Percentiles rank a stretch among this genome's conserved stretches.
Evolutionary conservation across 1,284 basidiomycete genomes (phyloP).

Genomic region (Puccinia triticina): DNA sequence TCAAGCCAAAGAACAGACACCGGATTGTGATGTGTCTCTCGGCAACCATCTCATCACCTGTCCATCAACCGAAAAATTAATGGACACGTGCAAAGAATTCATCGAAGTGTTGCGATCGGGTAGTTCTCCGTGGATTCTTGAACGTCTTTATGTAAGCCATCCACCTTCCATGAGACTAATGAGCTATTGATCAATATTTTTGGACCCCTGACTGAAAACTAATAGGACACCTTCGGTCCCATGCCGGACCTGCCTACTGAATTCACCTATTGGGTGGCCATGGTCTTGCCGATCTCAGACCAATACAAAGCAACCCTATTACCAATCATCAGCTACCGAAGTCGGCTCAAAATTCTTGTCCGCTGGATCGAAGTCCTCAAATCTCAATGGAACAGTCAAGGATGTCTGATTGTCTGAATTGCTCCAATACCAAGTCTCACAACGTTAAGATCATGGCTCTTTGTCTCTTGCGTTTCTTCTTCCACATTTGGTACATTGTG

Average conservation of each 20-base stretch:
- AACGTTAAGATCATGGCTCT: too few species aligned
- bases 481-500: too few species aligned
- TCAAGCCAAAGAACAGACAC: slow-evolving; percentile 60
- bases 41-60: slow-evolving; percentile 55
- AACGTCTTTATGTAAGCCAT: slow-evolving; percentile 70
- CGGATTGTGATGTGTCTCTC: slow-evolving; percentile 51
- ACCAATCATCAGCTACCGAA: slow-evolving; percentile 77
- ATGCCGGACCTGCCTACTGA: slow-evolving; percentile 68
- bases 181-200: neutral
- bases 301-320: slow-evolving; percentile 89
- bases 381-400: slow-evolving; percentile 1
- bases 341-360: slow-evolving; percentile 79
- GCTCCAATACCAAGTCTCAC: too few species aligned
- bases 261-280: slow-evolving; percentile 87
- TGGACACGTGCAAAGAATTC: slow-evolving; percentile 76
- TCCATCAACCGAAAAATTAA: slow-evolving; percentile 68
- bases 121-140: slow-evolving; percentile 86
- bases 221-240: slow-evolving; percentile 68
- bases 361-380: slow-evolving; percentile 72
- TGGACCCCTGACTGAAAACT: neutral
- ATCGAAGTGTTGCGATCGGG: slow-evolving; percentile 77
- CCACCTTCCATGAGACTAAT: neutral
- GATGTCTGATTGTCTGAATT: neutral
- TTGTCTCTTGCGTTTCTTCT: too few species aligned
- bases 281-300: slow-evolving; percentile 90